Base-by-base conservation (phyloP, 2,329 filamentous ascomycete genomes). In the Lachnellula hyalina region DNA sequence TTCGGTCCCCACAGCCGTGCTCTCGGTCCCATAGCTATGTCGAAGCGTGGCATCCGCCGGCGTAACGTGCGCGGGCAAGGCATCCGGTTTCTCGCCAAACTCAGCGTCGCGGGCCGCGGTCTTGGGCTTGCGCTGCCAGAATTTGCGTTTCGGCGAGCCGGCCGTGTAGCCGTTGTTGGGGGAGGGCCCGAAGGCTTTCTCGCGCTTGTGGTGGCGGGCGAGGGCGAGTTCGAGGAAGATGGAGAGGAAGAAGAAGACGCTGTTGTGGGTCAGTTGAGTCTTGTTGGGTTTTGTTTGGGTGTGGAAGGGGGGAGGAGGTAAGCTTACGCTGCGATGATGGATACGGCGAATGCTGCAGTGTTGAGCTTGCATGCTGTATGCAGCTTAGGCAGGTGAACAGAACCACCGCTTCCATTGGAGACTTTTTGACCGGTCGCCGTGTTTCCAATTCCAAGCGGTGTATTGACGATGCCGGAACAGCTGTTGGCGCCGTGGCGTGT, bases 251-350 rank as follows among this genome's bases (percentile, higher is more conserved):
- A 93, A 94, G 72, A 93, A 84, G 74, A 89, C 71, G 48, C 84
- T 89, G 42, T 21, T 42, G 32, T 40, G 25, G 25, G 44, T 62
- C 47, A 11, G 46, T 14, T 19, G 2, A 15, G 56, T 23, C 3
- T 23, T 23, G 23, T 25, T 25, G 5, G 6, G 6, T 25, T 52
- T 47, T 36, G 17, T 7, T 44, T 38, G n/a, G n/a, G 12, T 38
- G n/a, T 38, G 9, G 34, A 51, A 38, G 47, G 34, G 32, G 28
- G 21, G 4, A n/a, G 21, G 35, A 17, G 34, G 75, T 2, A 9
- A n/a, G 21, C 78, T 75, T 76, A 91, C 84, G 88, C 84, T 66
- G 80, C 87, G 54, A 91, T 81, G 57, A 96, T 87, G 32, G 91
- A 76, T 15, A 94, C 84, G 3, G 89, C 87, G 61, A 96, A 85